phyloP scores from a whole-genome alignment of 352 stramenopile genomes.

The Globisporangium uncinulatum region DNA sequence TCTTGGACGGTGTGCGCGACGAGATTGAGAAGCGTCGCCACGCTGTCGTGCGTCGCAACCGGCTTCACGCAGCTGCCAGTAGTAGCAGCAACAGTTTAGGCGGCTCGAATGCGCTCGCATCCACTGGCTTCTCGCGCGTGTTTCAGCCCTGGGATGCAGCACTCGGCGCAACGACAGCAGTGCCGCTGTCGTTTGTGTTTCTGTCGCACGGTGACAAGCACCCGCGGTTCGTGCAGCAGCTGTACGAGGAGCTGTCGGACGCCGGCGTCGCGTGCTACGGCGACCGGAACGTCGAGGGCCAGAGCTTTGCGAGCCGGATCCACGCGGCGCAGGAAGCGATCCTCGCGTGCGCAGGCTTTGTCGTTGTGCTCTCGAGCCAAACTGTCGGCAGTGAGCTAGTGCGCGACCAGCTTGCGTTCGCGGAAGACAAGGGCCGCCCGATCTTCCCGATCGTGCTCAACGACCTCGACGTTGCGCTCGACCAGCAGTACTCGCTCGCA shows the following conservation, averaged over 20 bases:
- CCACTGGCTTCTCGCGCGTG: slow-evolving; percentile 39
- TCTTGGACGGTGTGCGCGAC: slow-evolving; percentile 77
- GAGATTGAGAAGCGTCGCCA: slow-evolving; percentile 77
- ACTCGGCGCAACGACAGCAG: neutral
- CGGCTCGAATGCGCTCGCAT: slow-evolving; percentile 21
- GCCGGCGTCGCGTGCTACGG: slow-evolving; percentile 55
- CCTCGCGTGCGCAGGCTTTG: slow-evolving; percentile 65
- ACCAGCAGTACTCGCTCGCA: slow-evolving; percentile 79
- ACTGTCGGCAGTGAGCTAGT: slow-evolving; percentile 71
- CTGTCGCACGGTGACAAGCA: slow-evolving; percentile 76
- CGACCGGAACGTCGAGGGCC: slow-evolving; percentile 51
- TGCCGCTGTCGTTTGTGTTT: slow-evolving; percentile 45
- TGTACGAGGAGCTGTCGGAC: slow-evolving; percentile 54
- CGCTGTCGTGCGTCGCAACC: slow-evolving; percentile 34
- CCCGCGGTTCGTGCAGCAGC: slow-evolving; percentile 53
- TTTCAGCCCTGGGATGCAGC: slow-evolving; percentile 59
- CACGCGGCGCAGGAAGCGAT: slow-evolving; percentile 77
- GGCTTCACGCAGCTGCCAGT: slow-evolving; percentile 19
- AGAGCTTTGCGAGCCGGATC: slow-evolving; percentile 71
- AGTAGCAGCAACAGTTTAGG: slow-evolving; percentile 15
- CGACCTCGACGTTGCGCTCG: slow-evolving; percentile 61
- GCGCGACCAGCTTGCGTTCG: slow-evolving; percentile 75
- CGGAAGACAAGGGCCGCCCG: slow-evolving; percentile 74
- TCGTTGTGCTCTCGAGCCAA: slow-evolving; percentile 73
- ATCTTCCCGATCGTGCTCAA: slow-evolving; percentile 82